Conservation (phyloP, 257 asterid genomes). For the Capsicum baccatum region DNA sequence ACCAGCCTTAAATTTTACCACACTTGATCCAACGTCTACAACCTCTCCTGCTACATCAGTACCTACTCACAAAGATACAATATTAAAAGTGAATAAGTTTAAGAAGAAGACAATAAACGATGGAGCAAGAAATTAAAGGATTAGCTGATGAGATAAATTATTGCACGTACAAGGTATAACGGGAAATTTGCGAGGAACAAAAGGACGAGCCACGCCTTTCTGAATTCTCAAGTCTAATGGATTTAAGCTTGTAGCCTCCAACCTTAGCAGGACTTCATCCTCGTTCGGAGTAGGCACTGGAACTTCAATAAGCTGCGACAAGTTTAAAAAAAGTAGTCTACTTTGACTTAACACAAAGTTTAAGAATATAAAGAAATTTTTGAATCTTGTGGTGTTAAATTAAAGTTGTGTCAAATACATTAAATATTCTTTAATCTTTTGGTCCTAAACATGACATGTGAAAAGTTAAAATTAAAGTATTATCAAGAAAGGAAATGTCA, state of each 20-base stretch:
- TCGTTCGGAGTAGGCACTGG: constrained; percentile 59
- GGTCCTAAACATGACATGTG: no score
- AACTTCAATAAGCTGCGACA: constrained; percentile 66
- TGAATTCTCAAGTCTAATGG: constrained; percentile 66
- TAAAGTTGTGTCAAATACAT: no score
- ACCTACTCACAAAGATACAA: constrained; percentile 42
- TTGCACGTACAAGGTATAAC: constrained; percentile 55
- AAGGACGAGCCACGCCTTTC: constrained; percentile 61
- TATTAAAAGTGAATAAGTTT: neutral
- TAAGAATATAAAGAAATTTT: no score
- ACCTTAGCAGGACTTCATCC: constrained; percentile 63
- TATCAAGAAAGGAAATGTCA: no score
- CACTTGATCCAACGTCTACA: constrained; percentile 56
- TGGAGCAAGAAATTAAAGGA: no score
- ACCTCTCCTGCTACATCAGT: constrained; percentile 73
- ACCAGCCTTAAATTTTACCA: constrained; percentile 55
- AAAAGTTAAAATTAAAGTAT: no score
- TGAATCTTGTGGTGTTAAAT: no score
- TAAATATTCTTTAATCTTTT: no score
- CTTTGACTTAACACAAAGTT: no score
- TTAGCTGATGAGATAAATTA: neutral
- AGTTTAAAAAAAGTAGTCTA: no score
- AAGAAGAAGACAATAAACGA: neutral
- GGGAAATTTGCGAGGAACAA: constrained; percentile 57
- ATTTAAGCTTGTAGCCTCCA: constrained; percentile 73